Evolutionary conservation across 202 grass and related monocot genomes (phyloP).

Genomic region (Bolboschoenoplectus hybrid): DNA sequence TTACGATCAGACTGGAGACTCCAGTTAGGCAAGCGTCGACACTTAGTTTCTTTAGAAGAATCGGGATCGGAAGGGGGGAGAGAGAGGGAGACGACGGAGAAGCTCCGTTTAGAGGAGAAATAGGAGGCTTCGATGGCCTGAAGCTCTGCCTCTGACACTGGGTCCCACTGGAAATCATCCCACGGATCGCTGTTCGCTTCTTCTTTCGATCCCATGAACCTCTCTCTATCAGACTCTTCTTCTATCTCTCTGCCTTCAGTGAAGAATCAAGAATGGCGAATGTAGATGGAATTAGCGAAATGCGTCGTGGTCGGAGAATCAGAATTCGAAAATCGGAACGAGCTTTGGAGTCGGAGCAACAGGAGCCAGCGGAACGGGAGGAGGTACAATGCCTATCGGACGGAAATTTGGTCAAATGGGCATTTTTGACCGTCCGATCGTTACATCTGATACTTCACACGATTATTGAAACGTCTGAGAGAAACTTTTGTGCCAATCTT

Average conservation of each 20-base stretch:
- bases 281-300: background rate
- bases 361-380: too few relatives aligned
- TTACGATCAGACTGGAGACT: background rate
- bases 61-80: background rate
- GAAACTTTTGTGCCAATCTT: too few relatives aligned
- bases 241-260: background rate
- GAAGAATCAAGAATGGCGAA: background rate
- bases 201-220: background rate
- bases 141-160: conserved; percentile 70
- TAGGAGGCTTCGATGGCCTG: conserved; percentile 79
- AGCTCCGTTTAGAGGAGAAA: conserved; percentile 51
- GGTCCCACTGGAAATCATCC: conserved; percentile 70
- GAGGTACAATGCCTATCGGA: too few relatives aligned
- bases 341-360: too few relatives aligned
- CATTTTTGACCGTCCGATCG: too few relatives aligned
- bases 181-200: background rate
- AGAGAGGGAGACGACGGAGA: conserved; percentile 9
- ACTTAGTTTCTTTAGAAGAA: conserved; percentile 9
- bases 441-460: too few relatives aligned
- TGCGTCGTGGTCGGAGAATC: background rate
- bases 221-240: background rate
- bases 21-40: conserved; percentile 70
- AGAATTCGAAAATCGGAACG: background rate
- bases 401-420: too few relatives aligned
- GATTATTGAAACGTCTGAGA: too few relatives aligned